A percentile compares a stretch with the other conserved stretches of the same genome.
phyloP scores from a whole-genome alignment of 805 yeast genomes.

The Monosporozyma unispora region DNA sequence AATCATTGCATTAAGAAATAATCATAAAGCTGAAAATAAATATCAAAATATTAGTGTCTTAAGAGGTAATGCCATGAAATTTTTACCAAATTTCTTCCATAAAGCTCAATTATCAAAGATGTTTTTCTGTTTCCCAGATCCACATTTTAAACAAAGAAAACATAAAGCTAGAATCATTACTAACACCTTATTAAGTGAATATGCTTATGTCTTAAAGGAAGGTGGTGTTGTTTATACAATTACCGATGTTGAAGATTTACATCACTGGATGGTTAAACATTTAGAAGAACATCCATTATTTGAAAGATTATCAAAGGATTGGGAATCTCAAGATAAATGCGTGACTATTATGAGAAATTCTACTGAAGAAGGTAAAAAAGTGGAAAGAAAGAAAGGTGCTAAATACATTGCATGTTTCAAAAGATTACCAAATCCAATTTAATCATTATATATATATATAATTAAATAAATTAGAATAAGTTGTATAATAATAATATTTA shows the following conservation, averaged over 20 bases:
- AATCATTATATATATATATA: background rate
- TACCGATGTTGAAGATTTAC: constrained; percentile 90
- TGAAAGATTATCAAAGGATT: constrained; percentile 65
- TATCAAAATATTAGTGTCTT: constrained; percentile 84
- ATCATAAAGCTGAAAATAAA: constrained; percentile 20
- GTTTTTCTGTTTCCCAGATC: constrained; percentile 99
- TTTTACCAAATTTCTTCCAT: constrained; percentile 84
- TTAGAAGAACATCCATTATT: constrained; percentile 86
- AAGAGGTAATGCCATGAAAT: constrained; percentile 96
- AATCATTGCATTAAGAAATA: constrained; percentile 72
- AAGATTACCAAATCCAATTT: constrained; percentile 54
- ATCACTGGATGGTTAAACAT: constrained; percentile 93
- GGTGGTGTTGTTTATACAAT: constrained; percentile 90
- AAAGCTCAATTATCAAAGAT: constrained; percentile 79
- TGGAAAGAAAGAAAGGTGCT: constrained; percentile 76
- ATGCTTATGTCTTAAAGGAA: constrained; percentile 79
- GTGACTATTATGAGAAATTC: constrained; percentile 80
- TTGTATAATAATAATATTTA: background rate
- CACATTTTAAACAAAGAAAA: constrained; percentile 94
- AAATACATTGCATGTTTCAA: constrained; percentile 84
- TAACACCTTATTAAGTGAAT: constrained; percentile 78
- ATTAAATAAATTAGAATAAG: background rate
- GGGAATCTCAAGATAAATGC: constrained; percentile 75
- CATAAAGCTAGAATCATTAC: constrained; percentile 96
- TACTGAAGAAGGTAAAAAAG: constrained; percentile 98